Base-by-base conservation (phyloP, 345 rosid genomes). In the Bretschneidera sinensis region DNA sequence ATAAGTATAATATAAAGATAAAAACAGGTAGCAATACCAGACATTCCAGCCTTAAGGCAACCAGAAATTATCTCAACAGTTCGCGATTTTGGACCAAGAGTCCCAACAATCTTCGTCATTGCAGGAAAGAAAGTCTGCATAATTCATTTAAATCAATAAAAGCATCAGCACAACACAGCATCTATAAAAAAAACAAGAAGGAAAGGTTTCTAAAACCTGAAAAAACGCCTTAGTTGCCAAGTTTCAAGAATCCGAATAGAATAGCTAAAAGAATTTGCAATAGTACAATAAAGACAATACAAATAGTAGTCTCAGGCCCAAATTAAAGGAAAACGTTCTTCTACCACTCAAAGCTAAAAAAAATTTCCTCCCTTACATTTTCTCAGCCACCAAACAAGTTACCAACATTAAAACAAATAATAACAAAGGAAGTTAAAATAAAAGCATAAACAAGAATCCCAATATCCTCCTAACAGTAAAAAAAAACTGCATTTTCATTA, bases 41-140 rank as follows among this genome's bases (percentile, higher is more conserved):
- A 83, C 92, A 86, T 86, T 56, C 92, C 92, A 5, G 88, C 85
- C 10, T 77, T 81, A 43, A 86, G 65, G 75, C 92, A 86, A 21
- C 54, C 51, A 43, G 82, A 62, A 65, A 86, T 86, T 24, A 67
- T 62, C 21, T 83, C 80, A 11, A 79, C 83, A 21, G 77, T 55
- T 19, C 80, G 72, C 6, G 92, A 83, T 49, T 68, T 70, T 11
- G 75, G 80, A 52, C 92, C 92, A 0, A 86, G 86, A n/a, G 92
- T 86, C 51, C 92, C 92, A 31, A 86, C 80, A 39, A 86, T 77
- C 78, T 86, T 86, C 1, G 92, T 79, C 88, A 81, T 72, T 24
- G 92, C 86, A 51, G 92, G 86, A 62, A 83, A 86, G 75, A 77
- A 83, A 57, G 60, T 73, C 92, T 86, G 77, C 73, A 67, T 19